These are phyloP conservation scores for Solanum corneliomulleri DNA, from an alignment of 257 asterid species.

Conservation along the genomic window DNA sequence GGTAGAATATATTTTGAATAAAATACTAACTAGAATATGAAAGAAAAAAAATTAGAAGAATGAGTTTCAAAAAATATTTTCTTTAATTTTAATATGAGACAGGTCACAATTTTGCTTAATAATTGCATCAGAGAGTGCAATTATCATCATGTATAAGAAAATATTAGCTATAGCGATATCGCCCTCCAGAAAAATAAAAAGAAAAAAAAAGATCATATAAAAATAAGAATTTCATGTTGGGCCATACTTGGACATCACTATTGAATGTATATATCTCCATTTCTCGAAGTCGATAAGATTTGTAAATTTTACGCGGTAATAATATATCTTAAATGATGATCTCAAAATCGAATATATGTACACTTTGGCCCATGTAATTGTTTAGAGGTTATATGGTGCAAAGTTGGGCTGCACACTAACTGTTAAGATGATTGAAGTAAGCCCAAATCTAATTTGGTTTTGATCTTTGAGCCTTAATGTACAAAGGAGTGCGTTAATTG, in stretches of 20 bases:
- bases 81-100: neutral
- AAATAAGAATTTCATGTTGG: neutral
- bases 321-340: neutral
- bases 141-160: too few species aligned
- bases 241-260: neutral
- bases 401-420: neutral
- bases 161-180: neutral
- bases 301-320: neutral
- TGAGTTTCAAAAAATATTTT: neutral
- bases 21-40: neutral
- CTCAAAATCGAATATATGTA: neutral
- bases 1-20: neutral
- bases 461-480: neutral
- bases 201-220: neutral
- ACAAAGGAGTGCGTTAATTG: neutral
- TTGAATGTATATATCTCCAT: neutral
- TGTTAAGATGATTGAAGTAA: neutral
- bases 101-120: neutral
- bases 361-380: neutral
- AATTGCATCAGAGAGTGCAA: accelerated
- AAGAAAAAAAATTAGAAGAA: neutral
- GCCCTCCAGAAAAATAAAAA: neutral
- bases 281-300: neutral
- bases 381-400: neutral
- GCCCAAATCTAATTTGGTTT: neutral